Percentiles rank a stretch among this genome's conserved stretches.
phyloP scores from a whole-genome alignment of 345 rosid species.

The Cardamine chenopodiifolia region DNA sequence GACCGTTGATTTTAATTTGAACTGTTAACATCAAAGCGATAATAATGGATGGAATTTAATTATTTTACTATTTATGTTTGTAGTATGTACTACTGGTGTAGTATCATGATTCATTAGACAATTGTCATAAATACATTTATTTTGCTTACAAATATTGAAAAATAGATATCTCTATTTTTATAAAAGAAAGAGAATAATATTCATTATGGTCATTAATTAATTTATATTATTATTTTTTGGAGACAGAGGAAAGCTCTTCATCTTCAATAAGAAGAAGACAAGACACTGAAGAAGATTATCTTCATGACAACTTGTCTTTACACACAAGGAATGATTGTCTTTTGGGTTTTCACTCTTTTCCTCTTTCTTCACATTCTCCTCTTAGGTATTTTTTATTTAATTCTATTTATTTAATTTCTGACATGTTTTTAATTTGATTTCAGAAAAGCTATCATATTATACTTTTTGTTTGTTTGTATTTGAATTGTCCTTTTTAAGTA shows the following conservation, averaged over 20 bases:
- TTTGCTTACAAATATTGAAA: not conserved
- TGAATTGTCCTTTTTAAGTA: slow-evolving; percentile 25
- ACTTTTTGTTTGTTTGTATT: slow-evolving; percentile 28
- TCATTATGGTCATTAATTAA: slow-evolving; percentile 11
- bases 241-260: slow-evolving; percentile 41
- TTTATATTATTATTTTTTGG: not conserved
- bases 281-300: slow-evolving; percentile 41
- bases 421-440: slow-evolving; percentile 31
- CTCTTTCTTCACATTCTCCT: slow-evolving; percentile 44
- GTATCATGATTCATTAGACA: slow-evolving; percentile 46
- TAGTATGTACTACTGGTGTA: slow-evolving; percentile 43
- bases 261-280: slow-evolving; percentile 48
- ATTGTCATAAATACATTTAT: slow-evolving; percentile 38
- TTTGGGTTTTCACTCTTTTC: slow-evolving; percentile 40
- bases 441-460: slow-evolving; percentile 25
- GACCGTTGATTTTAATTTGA: slow-evolving; percentile 36
- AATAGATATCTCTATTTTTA: not conserved
- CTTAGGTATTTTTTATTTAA: slow-evolving; percentile 32
- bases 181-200: slow-evolving; percentile 19
- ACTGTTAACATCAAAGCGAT: slow-evolving; percentile 38
- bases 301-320: slow-evolving; percentile 43
- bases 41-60: slow-evolving; percentile 42
- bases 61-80: slow-evolving; percentile 40
- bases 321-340: slow-evolving; percentile 46
- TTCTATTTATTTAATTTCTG: slow-evolving; percentile 19